Conservation (phyloP, 2,329 filamentous ascomycete species). For the Aspergillus arachidicola region DNA sequence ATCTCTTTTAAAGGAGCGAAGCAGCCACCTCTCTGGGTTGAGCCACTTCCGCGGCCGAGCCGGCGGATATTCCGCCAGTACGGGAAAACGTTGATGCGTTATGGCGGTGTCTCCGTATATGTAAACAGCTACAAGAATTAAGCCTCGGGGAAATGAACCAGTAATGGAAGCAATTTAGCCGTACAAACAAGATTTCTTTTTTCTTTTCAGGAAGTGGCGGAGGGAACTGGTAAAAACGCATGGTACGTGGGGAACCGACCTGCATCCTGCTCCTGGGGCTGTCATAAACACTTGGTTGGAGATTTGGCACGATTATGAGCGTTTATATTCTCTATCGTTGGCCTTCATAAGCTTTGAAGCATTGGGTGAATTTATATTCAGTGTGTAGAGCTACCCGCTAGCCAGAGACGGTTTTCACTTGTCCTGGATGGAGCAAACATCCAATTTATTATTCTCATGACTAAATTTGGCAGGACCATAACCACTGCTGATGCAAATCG, state of each 20-base stretch:
- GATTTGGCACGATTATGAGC: neutral
- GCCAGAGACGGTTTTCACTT: neutral
- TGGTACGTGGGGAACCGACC: neutral
- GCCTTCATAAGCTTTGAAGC: neutral
- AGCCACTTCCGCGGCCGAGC: slow-evolving; percentile 37
- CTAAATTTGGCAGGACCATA: neutral
- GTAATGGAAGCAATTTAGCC: neutral
- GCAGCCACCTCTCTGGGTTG: slow-evolving; percentile 19
- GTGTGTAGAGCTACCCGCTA: neutral
- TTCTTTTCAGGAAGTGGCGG: neutral
- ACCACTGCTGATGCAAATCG: neutral
- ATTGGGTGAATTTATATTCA: neutral
- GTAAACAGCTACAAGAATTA: neutral
- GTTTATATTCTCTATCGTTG: neutral
- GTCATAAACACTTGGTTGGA: neutral
- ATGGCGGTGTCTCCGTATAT: slow-evolving; percentile 26
- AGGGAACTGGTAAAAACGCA: neutral
- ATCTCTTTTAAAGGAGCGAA: slow-evolving; percentile 15
- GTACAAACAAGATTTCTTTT: neutral
- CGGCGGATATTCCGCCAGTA: slow-evolving; percentile 24
- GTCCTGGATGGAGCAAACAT: neutral
- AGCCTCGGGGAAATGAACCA: neutral
- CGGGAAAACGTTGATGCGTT: slow-evolving; percentile 35
- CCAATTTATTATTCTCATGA: neutral
- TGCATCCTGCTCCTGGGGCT: neutral